Evolutionary conservation across 2,329 filamentous ascomycete genomes (phyloP).

Genomic region (Claviceps africana): DNA sequence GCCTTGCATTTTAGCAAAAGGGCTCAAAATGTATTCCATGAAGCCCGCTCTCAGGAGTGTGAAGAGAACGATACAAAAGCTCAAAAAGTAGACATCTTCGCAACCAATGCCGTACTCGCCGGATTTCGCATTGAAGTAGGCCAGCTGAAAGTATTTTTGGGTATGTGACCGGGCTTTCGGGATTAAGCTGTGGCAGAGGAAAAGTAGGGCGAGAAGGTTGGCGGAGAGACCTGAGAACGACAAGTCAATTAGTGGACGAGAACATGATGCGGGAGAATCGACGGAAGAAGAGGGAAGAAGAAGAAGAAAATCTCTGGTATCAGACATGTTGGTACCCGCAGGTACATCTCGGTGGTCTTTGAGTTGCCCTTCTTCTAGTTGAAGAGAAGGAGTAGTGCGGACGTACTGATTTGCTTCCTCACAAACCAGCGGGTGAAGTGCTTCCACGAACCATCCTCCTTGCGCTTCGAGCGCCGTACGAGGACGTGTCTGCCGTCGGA

Average conservation of each 20-base stretch:
- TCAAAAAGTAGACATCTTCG: constrained; percentile 66
- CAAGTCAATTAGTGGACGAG: not conserved
- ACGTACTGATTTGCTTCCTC: constrained; percentile 66
- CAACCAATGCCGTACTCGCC: constrained; percentile 62
- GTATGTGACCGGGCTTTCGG: constrained; percentile 67
- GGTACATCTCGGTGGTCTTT: not conserved
- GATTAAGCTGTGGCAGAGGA: constrained; percentile 69
- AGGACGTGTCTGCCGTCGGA: constrained; percentile 37
- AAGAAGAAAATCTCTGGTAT: no score
- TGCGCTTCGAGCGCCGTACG: constrained; percentile 43
- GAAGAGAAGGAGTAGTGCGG: constrained; percentile 2
- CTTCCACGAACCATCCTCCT: constrained; percentile 47
- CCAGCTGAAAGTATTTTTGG: constrained; percentile 76
- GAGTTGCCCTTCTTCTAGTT: not conserved
- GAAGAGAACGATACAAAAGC: constrained; percentile 69
- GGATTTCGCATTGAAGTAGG: constrained; percentile 59
- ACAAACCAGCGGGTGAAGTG: constrained; percentile 56
- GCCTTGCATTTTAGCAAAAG: constrained; percentile 58
- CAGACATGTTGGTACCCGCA: not conserved
- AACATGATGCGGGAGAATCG: constrained; percentile 6
- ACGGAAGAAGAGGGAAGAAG: no score
- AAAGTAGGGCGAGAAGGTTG: constrained; percentile 71
- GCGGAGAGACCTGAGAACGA: constrained; percentile 52
- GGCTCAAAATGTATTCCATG: constrained; percentile 79
- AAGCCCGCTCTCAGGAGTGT: constrained; percentile 70